These are phyloP conservation scores for Alternaria brassicae DNA, from an alignment of 2,329 filamentous ascomycete species.

Conservation along the genomic window DNA sequence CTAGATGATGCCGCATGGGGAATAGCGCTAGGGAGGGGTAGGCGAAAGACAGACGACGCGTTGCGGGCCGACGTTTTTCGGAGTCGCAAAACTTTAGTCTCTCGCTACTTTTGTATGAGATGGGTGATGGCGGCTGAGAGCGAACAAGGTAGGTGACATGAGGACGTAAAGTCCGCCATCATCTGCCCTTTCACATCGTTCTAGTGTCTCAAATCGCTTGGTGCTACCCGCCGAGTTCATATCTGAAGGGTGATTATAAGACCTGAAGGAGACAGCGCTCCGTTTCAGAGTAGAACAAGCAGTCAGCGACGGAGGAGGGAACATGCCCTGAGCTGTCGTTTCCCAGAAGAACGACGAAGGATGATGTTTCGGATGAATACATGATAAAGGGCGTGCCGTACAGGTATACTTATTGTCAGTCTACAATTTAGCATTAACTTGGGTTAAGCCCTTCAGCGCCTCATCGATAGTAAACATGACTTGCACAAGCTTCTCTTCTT, in stretches of 20 bases:
- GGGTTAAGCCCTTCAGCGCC: constrained; percentile 42
- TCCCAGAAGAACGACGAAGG: background rate
- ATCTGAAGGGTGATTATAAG: background rate
- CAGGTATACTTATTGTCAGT: background rate
- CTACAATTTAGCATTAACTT: constrained; percentile 23
- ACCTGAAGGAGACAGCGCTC: background rate
- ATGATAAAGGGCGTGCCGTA: background rate
- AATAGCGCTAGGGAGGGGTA: background rate
- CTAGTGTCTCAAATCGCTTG: background rate
- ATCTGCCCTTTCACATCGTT: background rate
- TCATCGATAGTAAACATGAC: constrained; percentile 63
- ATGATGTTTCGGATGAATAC: background rate
- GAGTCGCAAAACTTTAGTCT: background rate
- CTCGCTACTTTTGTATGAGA: background rate
- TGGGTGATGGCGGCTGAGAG: background rate
- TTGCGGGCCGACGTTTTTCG: background rate
- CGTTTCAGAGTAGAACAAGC: background rate
- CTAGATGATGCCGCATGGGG: background rate
- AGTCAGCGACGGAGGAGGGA: background rate
- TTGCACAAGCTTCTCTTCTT: constrained; percentile 61
- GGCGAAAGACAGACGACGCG: constrained; percentile 3
- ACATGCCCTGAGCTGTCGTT: background rate
- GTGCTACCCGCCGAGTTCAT: background rate
- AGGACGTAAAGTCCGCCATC: background rate
- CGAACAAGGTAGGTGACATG: background rate